phyloP scores from a whole-genome alignment of 306 rosid species.

The Datisca glomerata region DNA sequence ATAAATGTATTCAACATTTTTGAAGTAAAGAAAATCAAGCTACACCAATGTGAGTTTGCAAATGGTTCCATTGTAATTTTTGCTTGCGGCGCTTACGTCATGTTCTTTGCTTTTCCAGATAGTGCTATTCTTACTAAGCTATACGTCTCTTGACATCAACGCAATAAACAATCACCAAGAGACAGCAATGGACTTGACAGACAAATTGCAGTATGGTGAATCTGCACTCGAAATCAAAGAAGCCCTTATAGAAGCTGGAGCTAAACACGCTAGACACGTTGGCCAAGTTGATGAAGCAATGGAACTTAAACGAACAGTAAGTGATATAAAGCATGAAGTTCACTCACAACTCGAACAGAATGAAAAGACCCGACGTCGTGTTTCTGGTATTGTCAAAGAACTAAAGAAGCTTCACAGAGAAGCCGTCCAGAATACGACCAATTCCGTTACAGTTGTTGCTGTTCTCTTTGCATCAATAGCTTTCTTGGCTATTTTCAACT shows the following conservation, averaged over 20 bases:
- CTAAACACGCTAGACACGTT: slow-evolving; percentile 68
- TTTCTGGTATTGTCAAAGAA: slow-evolving; percentile 93
- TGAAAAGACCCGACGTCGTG: slow-evolving; percentile 70
- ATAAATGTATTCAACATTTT: too few species aligned
- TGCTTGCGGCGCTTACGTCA: too few species aligned
- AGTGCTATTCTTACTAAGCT: slow-evolving; percentile 46
- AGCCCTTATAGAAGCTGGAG: slow-evolving; percentile 63
- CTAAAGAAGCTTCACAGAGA: slow-evolving; percentile 85
- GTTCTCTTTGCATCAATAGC: slow-evolving; percentile 94
- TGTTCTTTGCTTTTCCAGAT: slow-evolving; percentile 35
- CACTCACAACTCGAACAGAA: slow-evolving; percentile 71
- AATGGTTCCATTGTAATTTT: too few species aligned
- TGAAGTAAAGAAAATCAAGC: too few species aligned
- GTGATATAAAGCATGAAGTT: slow-evolving; percentile 92
- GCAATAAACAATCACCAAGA: slow-evolving; percentile 65
- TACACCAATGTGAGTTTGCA: too few species aligned
- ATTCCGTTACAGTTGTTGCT: slow-evolving; percentile 78
- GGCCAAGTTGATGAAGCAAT: slow-evolving; percentile 81
- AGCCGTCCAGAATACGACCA: slow-evolving; percentile 85
- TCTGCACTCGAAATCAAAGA: slow-evolving; percentile 60
- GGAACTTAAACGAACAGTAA: slow-evolving; percentile 92
- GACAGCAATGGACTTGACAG: slow-evolving; percentile 92
- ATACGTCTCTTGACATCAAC: slow-evolving; percentile 51
- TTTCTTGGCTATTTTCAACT: slow-evolving; percentile 86
- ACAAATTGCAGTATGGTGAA: slow-evolving; percentile 66